A percentile compares a stretch with the other conserved stretches of the same genome.
Evolutionary conservation across 805 yeast species (phyloP).

Genomic region (Candida incommunis): DNA sequence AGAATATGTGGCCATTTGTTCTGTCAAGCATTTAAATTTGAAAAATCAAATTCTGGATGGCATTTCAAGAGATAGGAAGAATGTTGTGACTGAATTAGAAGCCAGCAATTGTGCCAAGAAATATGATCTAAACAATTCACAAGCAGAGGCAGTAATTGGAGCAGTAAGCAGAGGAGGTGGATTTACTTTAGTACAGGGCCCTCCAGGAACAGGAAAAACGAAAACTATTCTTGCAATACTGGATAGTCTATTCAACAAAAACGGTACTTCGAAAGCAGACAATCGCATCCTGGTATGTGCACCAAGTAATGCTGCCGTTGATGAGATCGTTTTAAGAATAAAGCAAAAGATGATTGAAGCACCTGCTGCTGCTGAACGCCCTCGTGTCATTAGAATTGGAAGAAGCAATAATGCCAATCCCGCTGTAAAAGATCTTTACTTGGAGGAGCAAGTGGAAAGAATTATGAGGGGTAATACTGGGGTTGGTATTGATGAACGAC

Average conservation of each 20-base stretch:
- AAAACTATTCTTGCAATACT: conserved; percentile 88
- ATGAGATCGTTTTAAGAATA: conserved; percentile 77
- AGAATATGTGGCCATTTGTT: conserved; percentile 74
- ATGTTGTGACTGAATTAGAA: conserved; percentile 23
- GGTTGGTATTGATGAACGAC: neutral
- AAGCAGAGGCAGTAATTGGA: conserved; percentile 77
- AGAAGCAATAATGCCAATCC: conserved; percentile 76
- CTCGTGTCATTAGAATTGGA: conserved; percentile 76
- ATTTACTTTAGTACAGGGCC: conserved; percentile 84
- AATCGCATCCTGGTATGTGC: conserved; percentile 81
- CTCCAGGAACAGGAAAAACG: conserved; percentile 99
- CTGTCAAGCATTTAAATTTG: conserved; percentile 70
- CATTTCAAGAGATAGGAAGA: conserved; percentile 40
- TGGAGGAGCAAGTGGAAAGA: conserved; percentile 70
- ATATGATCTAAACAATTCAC: conserved; percentile 69
- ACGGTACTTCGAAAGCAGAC: neutral
- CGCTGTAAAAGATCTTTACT: conserved; percentile 65
- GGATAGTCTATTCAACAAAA: conserved; percentile 39
- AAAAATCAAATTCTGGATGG: conserved; percentile 55
- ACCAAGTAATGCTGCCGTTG: conserved; percentile 98
- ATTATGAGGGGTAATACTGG: neutral
- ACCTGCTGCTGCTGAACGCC: conserved; percentile 19
- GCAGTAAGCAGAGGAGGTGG: conserved; percentile 51
- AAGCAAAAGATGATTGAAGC: conserved; percentile 44
- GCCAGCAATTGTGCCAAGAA: conserved; percentile 29